Percentiles rank a stretch among this genome's conserved stretches.
Evolutionary conservation across 495 filamentous ascomycete species (phyloP).

Genomic region (Neurospora tetrasperma): DNA sequence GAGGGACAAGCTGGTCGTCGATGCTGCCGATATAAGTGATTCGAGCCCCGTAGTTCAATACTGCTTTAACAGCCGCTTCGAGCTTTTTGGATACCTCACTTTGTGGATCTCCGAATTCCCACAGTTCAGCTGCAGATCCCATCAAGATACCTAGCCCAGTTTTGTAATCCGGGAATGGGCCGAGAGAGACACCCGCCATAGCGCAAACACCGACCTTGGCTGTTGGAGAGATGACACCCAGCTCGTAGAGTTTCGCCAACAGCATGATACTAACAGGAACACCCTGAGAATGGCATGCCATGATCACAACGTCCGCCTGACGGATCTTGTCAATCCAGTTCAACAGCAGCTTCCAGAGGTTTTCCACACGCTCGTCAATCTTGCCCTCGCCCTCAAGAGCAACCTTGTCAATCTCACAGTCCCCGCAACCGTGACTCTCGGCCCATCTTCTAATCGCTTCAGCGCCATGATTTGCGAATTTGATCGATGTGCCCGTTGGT

Average conservation of each 20-base stretch:
- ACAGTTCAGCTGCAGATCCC: constrained; percentile 81
- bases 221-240: constrained; percentile 55
- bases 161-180: constrained; percentile 80
- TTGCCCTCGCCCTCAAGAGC: constrained; percentile 97
- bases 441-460: constrained; percentile 76
- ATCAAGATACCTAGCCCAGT: constrained; percentile 66
- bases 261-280: constrained; percentile 91
- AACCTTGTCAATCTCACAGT: constrained; percentile 74
- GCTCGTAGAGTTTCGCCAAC: constrained; percentile 77
- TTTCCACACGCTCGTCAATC: constrained; percentile 78
- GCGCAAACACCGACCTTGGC: constrained; percentile 72
- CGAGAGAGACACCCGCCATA: constrained; percentile 89
- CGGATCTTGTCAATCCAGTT: constrained; percentile 93
- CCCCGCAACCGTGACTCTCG: constrained; percentile 51
- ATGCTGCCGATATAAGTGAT: constrained; percentile 85
- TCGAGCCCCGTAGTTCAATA: constrained; percentile 66
- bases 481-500: constrained; percentile 87
- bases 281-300: constrained; percentile 91
- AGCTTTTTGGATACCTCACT: constrained; percentile 78
- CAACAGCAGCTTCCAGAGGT: constrained; percentile 85
- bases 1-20: constrained; percentile 88
- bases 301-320: constrained; percentile 75
- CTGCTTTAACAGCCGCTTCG: constrained; percentile 58
- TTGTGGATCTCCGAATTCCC: constrained; percentile 74
- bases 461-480: constrained; percentile 83